These are phyloP conservation scores for Rhizophagus clarus DNA, from an alignment of 192 early-diverging fungal species.

Conservation along the genomic window DNA sequence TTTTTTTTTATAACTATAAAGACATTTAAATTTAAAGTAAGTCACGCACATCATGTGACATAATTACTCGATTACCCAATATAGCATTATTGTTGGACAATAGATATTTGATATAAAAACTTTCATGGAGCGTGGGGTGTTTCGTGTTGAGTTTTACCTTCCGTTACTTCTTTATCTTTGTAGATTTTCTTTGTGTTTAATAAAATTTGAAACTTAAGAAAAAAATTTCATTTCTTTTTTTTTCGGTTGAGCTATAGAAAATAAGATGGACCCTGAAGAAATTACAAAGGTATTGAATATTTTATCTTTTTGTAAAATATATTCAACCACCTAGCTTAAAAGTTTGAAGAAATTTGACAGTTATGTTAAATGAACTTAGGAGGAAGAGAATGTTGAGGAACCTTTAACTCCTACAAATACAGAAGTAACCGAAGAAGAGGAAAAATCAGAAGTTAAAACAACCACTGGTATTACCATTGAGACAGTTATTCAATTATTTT, in stretches of 20 bases:
- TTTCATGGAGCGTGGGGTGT: background rate
- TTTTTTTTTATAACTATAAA: too few relatives aligned
- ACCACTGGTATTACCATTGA: background rate
- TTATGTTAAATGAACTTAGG: background rate
- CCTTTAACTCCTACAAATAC: background rate
- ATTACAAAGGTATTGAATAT: background rate
- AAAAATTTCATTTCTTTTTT: background rate
- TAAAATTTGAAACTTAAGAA: background rate
- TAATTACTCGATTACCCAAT: too few relatives aligned
- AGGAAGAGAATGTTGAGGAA: background rate
- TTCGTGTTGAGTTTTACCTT: background rate
- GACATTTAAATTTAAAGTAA: too few relatives aligned
- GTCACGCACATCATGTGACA: too few relatives aligned
- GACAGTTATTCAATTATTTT: background rate
- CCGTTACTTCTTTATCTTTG: background rate
- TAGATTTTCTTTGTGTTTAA: background rate
- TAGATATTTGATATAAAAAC: background rate
- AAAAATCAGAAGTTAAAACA: background rate
- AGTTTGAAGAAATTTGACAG: too few relatives aligned
- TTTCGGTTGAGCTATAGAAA: background rate
- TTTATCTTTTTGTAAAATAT: background rate
- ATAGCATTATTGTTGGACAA: background rate
- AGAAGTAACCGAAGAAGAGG: background rate
- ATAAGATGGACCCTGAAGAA: background rate
- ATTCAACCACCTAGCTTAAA: background rate